phyloP scores from a whole-genome alignment of 192 early-diverging fungal species.

The Gaertneriomyces sp. region DNA sequence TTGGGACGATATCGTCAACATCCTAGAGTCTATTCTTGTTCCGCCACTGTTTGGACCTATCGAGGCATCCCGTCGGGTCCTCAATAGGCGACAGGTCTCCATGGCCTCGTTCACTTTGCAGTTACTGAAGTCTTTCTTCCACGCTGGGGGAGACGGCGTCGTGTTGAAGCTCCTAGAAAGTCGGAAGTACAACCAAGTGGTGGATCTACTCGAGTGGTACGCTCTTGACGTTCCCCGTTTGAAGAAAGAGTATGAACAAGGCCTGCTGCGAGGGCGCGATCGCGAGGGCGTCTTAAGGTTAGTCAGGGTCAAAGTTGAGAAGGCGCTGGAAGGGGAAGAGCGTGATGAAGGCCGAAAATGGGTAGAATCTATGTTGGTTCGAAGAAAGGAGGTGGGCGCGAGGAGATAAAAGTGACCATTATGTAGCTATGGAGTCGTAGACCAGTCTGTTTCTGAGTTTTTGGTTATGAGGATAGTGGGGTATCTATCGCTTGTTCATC shows the following conservation, averaged over 20 bases:
- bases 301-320: constrained; percentile 42
- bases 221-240: constrained; percentile 35
- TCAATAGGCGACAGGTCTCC: constrained; percentile 48
- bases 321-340: constrained; percentile 25
- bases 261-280: constrained; percentile 34
- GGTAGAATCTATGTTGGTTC: constrained; percentile 42
- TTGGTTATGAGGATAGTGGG: too few relatives aligned
- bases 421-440: too few relatives aligned
- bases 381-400: constrained; percentile 30
- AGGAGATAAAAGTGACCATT: too few relatives aligned
- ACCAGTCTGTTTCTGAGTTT: too few relatives aligned
- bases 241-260: constrained; percentile 45
- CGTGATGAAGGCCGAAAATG: constrained; percentile 38
- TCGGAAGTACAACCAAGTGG: constrained; percentile 33
- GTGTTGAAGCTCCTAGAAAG: constrained; percentile 40
- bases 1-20: constrained; percentile 48
- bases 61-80: constrained; percentile 39
- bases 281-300: constrained; percentile 42
- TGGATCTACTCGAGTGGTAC: constrained; percentile 36
- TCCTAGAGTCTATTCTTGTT: constrained; percentile 38
- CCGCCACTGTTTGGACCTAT: constrained; percentile 54
- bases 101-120: constrained; percentile 34
- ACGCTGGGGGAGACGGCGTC: constrained; percentile 50
- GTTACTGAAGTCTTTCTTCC: constrained; percentile 49
- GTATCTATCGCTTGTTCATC: too few relatives aligned